phyloP scores from a whole-genome alignment of 2,329 filamentous ascomycete genomes.

The Aspergillus amoenus region DNA sequence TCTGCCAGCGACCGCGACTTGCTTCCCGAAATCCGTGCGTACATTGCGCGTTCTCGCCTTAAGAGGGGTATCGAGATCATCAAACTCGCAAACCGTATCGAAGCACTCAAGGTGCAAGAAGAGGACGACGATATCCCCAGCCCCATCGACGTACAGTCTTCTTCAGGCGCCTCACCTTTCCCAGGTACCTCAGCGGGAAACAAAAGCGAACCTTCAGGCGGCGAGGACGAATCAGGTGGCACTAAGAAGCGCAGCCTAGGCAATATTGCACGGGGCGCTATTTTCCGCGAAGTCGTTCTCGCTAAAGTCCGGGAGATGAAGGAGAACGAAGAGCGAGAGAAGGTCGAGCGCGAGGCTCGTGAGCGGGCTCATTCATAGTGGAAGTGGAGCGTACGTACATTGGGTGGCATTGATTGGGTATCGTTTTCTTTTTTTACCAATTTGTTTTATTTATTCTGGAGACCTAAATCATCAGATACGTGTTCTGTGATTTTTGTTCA shows the following conservation, averaged over 20 bases:
- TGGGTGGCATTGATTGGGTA: conserved; percentile 14
- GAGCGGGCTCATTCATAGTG: conserved; percentile 35
- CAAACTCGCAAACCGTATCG: conserved; percentile 93
- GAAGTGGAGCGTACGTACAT: conserved; percentile 18
- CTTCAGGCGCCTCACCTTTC: conserved; percentile 41
- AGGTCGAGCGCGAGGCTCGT: conserved; percentile 60
- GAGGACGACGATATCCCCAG: conserved; percentile 72
- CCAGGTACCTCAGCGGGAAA: conserved; percentile 23
- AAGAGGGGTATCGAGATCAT: conserved; percentile 93
- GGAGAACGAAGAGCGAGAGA: conserved; percentile 74
- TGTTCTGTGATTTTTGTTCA: conserved; percentile 29
- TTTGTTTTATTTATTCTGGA: neutral
- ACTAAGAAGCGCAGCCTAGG: conserved; percentile 55
- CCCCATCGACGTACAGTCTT: conserved; percentile 58
- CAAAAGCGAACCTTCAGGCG: conserved; percentile 12
- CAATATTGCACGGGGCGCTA: conserved; percentile 64
- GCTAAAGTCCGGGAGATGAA: conserved; percentile 93
- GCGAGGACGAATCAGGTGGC: conserved; percentile 23
- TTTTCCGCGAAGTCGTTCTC: conserved; percentile 91
- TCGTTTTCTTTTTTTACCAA: conserved; percentile 2
- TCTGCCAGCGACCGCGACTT: conserved; percentile 94
- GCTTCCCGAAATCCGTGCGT: conserved; percentile 92
- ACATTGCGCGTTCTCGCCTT: conserved; percentile 87
- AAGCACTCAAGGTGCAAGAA: conserved; percentile 88
- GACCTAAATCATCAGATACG: conserved; percentile 12